Evolutionary conservation across 1,284 basidiomycete species (phyloP).

Genomic region (Wallemia ichthyophaga): DNA sequence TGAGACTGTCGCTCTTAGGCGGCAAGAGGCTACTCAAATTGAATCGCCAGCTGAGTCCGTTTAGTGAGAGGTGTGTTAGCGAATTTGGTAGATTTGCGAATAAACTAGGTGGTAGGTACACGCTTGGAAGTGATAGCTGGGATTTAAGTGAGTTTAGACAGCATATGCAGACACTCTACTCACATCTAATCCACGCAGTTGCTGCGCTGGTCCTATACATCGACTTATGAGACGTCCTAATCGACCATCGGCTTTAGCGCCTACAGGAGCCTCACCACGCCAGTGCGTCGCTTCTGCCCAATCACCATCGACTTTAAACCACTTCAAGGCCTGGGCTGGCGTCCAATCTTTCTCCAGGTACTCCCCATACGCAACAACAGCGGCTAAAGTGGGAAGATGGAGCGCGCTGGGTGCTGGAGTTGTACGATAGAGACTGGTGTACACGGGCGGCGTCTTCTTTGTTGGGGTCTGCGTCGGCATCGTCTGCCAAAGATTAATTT

Average conservation of each 20-base stretch:
- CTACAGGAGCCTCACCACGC: background rate
- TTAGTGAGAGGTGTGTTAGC: background rate
- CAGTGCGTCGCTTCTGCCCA: slow-evolving; percentile 4
- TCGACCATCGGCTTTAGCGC: slow-evolving; percentile 1
- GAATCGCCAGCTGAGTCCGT: background rate
- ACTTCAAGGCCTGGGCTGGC: background rate
- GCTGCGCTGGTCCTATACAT: background rate
- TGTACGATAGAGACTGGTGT: background rate
- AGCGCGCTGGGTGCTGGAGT: background rate
- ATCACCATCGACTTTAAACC: slow-evolving; percentile 2
- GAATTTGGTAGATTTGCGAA: background rate
- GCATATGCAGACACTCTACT: background rate
- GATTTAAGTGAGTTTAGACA: background rate
- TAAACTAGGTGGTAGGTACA: background rate
- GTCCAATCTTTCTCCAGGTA: slow-evolving; percentile 1
- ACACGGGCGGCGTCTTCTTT: background rate
- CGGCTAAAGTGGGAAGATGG: background rate
- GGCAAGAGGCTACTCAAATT: background rate
- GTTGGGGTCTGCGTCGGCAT: background rate
- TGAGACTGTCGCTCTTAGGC: background rate
- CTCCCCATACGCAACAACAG: background rate
- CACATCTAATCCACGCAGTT: background rate
- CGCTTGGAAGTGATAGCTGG: background rate
- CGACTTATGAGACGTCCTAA: slow-evolving; percentile 1
- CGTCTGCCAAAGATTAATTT: background rate